Base-by-base conservation (phyloP, 371 early-diverging fungal species). In the Capniomyces stellatus region DNA sequence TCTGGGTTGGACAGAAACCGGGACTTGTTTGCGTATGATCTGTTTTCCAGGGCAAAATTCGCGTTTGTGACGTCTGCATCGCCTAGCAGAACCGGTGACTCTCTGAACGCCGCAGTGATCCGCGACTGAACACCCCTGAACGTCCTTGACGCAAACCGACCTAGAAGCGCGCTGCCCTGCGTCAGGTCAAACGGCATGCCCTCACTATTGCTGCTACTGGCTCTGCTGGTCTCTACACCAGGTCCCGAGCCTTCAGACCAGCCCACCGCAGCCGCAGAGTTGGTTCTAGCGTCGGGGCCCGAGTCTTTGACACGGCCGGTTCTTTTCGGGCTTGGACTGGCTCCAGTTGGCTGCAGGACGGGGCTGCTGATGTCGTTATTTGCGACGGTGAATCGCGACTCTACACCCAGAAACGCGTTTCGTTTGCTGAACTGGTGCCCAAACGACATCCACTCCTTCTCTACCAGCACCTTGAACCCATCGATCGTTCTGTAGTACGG, bases 391-490 rank as follows among this genome's bases (percentile, higher is more conserved):
- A 44, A 44, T 12, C 46, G 46, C 12, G 46, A 44, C 8, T 44
- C 46, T 12, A 44, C 27, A 19, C 46, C 80, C 8, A 87, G 67
- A 61, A 89, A 92, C 1, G 93, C 97, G 57, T 87, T 83, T 19
- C 95, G 78, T 68, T 89, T 88, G 28, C 80, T 71, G 64, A 94
- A 94, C 62, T 97, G 92, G 72, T 87, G 88, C 27, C 95, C 95
- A 74, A 93, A 93, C 2, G 91, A 82, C 25, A 87, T 75, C 93
- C 92, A 97, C 52, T 94, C 97, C 64, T 93, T 94, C 67, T 93
- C 92, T 18, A 97, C 72, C 50, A 97, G 67, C 13, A 89, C 78
- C 28, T 77, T 78, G 63, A 94, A 88, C 0, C 98, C 98, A 53
- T 74, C 70, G 29, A 89, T 74, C 6, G 98, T 93, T 43, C 98